These are phyloP conservation scores for Urochloa ruziziensis DNA, from an alignment of 176 grass and related monocot genomes.

Conservation along the genomic window DNA sequence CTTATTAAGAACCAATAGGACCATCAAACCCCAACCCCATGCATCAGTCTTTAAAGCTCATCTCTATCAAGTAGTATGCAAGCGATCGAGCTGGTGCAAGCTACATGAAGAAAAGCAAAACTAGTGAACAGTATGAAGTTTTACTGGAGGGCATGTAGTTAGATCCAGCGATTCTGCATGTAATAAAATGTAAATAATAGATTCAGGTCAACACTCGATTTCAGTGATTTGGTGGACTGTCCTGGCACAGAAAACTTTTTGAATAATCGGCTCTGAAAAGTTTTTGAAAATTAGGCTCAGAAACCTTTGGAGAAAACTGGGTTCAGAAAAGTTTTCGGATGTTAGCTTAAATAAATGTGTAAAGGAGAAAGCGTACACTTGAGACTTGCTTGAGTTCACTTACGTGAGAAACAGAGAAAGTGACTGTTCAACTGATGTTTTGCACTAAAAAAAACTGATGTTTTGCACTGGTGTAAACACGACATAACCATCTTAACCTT, in stretches of 20 bases:
- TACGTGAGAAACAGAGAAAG: background rate
- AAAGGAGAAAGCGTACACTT: background rate
- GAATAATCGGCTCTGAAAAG: background rate
- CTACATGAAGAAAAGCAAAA: background rate
- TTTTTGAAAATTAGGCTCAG: background rate
- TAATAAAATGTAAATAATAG: background rate
- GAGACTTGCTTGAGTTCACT: background rate
- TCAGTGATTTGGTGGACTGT: constrained; percentile 11
- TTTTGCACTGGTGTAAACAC: background rate
- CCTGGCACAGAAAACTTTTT: background rate
- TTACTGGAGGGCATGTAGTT: background rate
- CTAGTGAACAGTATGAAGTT: background rate
- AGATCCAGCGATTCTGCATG: constrained; percentile 5
- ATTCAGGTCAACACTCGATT: constrained; percentile 2
- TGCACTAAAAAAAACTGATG: background rate
- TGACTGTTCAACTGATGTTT: background rate
- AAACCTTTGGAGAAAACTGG: background rate
- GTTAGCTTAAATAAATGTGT: constrained; percentile 3
- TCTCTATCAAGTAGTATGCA: constrained; percentile 16
- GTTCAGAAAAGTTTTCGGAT: background rate
- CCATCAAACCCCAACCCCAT: background rate
- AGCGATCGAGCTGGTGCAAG: background rate
- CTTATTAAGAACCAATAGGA: background rate
- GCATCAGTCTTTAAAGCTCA: constrained; percentile 6
- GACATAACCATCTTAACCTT: background rate